Base-by-base conservation (phyloP, 2,329 filamentous ascomycete genomes). In the Penicillium crustosum region DNA sequence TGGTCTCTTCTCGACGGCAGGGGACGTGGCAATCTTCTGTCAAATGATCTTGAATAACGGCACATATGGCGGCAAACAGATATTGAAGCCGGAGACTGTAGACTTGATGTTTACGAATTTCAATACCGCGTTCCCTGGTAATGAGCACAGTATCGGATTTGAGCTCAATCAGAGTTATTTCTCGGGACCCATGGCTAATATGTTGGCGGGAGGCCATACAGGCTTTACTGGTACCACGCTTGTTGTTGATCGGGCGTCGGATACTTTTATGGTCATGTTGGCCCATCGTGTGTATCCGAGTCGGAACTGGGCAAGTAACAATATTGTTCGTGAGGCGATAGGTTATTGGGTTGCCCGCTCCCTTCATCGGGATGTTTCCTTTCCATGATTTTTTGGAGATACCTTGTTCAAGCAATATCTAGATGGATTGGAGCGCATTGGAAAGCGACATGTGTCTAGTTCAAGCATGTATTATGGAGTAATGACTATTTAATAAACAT, bases 171-270 rank as follows among this genome's bases (percentile, higher is more conserved):
- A 31, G 29, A 31, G 10, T 4, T 31, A 31, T 31, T 31, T 31
- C 29, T 31, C 29, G 4, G 29, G 29, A 12, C 29, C 29, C 4
- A 31, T 31, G 29, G 29, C 29, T 31, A 31, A 13, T 31, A 31
- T 31, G 10, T 31, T 31, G 29, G 29, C 29, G 5, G 29, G 29
- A 13, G 29, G 29, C 0, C 29, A 69, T 54, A 70, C 68, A 4
- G 68, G 68, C 1, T 70, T 63, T 27, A 70, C 68, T 6, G 68
- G 68, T 12, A 70, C 68, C 4, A 66, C 60, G 0, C 54, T 70
- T 41, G 61, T 68, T 29, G 66, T 70, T 51, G 68, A 69, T 51
- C 52, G 68, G 13, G 49, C 48, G 2, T 58, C 60, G 10, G 66
- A 67, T 49, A 67, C 60, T 1, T 69, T 69, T 38, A 68, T 60